Base-by-base conservation (phyloP, 306 rosid genomes). In the Oemleria cerasiformis region DNA sequence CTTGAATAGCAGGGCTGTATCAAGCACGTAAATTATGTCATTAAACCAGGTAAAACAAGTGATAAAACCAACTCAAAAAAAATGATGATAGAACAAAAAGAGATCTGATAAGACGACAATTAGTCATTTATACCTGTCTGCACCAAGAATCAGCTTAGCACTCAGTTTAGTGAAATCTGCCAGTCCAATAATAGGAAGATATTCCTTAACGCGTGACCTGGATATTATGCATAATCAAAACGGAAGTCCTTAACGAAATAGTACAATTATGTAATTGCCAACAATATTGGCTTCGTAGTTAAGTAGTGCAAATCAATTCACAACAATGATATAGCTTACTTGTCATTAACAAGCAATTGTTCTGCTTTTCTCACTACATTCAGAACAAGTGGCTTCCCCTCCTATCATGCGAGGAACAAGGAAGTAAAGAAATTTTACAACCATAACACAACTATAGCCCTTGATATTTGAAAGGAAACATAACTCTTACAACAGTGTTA, bases 371-470 rank as follows among this genome's bases (percentile, higher is more conserved):
- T 87, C 79, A 95, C 99, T 14, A 89, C 97, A 74, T 92, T 86
- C 79, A 95, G 78, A 71, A 95, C 99, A 77, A 95, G 96, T 71
- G 99, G 99, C 66, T 95, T 95, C 50, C 96, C 99, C 81, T 89
- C 99, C 99, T 95, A 80, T 68, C 41, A 86, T 47, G 63, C 48
- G 74, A 81, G 12, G 17, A 70, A 12, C 20, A 12, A 40, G 6
- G 14, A 12, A 0, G 25, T 79, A 20, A 40, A 30, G 36, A 73
- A 1, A 21, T 41, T 48, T 14, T 55, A 70, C 3, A 6, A 20
- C 21, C 1, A 40, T 38, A 57, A 57, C 14, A 16, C 13, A 57
- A 57, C 17, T 25, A 23, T 12, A 12, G 14, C 40, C 41, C 12
- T 34, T 21, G 61, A 2, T 30, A 34, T 55, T 55, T 11, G 34